A percentile compares a stretch with the other conserved stretches of the same genome.
Evolutionary conservation across 345 rosid genomes (phyloP).

Genomic region (Excoecaria agallocha): DNA sequence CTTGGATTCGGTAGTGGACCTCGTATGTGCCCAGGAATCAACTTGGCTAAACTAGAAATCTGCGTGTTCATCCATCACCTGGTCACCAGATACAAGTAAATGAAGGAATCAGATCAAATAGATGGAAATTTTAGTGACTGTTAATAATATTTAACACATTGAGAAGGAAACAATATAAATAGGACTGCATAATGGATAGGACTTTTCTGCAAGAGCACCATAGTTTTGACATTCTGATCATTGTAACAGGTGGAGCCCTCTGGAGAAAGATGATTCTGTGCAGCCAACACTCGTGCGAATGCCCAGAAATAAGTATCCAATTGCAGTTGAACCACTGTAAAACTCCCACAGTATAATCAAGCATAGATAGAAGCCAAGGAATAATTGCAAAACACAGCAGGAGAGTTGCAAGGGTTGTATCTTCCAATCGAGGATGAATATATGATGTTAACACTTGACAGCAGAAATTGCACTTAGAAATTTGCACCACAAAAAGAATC

Average conservation of each 20-base stretch:
- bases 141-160: too few species aligned
- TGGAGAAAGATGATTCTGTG: conserved; percentile 51
- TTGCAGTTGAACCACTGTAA: conserved; percentile 39
- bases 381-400: not conserved
- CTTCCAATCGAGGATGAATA: not conserved
- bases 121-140: not conserved
- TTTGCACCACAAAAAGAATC: not conserved
- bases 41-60: conserved; percentile 66
- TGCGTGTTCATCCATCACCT: conserved; percentile 62
- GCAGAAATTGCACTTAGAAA: not conserved
- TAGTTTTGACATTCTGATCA: not conserved
- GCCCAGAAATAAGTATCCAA: conserved; percentile 53
- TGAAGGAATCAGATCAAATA: not conserved
- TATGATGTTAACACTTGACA: not conserved
- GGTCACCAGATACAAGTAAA: conserved; percentile 54
- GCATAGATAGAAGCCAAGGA: not conserved
- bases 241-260: conserved; percentile 47
- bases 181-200: not conserved
- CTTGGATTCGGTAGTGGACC: conserved; percentile 74
- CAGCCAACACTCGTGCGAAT: conserved; percentile 64
- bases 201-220: not conserved
- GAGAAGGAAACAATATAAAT: not conserved
- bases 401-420: not conserved
- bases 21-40: conserved; percentile 67
- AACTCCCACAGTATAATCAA: not conserved